These are phyloP conservation scores for Saxispiralis lemnorum DNA, from an alignment of 495 filamentous ascomycete species.

Conservation along the genomic window DNA sequence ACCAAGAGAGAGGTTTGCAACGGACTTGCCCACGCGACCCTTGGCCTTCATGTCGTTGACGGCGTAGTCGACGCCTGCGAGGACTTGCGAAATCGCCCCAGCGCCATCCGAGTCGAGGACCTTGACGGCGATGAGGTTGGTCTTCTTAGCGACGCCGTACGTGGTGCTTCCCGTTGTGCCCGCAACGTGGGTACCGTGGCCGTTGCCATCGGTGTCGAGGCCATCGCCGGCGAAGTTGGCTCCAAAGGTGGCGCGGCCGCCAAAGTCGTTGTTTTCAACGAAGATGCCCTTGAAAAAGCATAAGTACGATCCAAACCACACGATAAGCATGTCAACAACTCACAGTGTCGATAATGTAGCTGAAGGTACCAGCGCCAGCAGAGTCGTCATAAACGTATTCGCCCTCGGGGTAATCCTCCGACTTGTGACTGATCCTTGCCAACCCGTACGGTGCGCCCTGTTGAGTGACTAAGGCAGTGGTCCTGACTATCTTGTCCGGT, in stretches of 20 bases:
- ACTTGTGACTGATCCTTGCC: conserved; percentile 15
- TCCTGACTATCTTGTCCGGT: conserved; percentile 13
- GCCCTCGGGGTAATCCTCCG: conserved; percentile 3
- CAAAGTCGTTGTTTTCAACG: conserved; percentile 27
- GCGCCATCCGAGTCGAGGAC: conserved; percentile 23
- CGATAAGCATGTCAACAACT: too few species aligned
- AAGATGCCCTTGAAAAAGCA: conserved; percentile 25
- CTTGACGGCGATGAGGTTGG: conserved; percentile 28
- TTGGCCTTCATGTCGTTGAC: conserved; percentile 21
- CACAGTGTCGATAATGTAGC: conserved; percentile 32
- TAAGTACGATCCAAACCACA: conserved; percentile 2
- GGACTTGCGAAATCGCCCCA: conserved; percentile 19
- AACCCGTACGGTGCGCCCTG: conserved; percentile 17
- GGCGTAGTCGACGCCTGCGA: conserved; percentile 25
- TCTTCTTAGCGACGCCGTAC: conserved; percentile 25
- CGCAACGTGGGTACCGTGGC: conserved; percentile 31
- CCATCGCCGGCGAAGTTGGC: conserved; percentile 25
- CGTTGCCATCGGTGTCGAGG: conserved; percentile 23
- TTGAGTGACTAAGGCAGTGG: conserved; percentile 8
- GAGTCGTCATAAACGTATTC: conserved; percentile 1
- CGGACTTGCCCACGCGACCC: conserved; percentile 21
- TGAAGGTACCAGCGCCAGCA: conserved; percentile 30
- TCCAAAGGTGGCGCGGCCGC: conserved; percentile 26
- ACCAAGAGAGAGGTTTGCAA: conserved; percentile 38
- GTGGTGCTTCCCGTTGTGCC: conserved; percentile 23